Percentiles rank a stretch among this genome's conserved stretches.
phyloP scores from a whole-genome alignment of 1,139 yeast species.

The Taphrina wiesneri region DNA sequence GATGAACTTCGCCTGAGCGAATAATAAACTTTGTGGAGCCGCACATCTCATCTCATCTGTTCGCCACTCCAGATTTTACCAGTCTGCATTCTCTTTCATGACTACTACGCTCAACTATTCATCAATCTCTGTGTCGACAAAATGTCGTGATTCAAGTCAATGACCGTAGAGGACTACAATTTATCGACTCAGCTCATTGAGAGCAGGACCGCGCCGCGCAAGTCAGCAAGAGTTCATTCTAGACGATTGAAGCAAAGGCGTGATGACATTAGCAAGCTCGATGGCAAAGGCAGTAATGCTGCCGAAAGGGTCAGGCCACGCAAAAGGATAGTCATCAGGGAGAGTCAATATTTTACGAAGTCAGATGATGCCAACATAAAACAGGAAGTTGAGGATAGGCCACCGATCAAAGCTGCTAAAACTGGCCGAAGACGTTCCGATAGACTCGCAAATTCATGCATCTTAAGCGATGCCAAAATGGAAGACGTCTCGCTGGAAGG shows the following conservation, averaged over 20 bases:
- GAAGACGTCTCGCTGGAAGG: too few species aligned
- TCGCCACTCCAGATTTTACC: not conserved
- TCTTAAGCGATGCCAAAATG: not conserved
- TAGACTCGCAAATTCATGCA: not conserved
- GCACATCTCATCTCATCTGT: slow-evolving; percentile 1
- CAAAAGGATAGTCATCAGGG: not conserved
- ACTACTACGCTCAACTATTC: not conserved
- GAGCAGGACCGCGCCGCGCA: too few species aligned
- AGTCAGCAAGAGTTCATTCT: too few species aligned
- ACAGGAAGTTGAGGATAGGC: not conserved
- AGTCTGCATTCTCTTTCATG: not conserved
- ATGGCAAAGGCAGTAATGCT: not conserved
- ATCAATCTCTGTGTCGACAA: not conserved
- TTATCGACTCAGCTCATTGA: too few species aligned
- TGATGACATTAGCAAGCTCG: not conserved
- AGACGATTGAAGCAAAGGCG: not conserved
- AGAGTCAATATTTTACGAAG: not conserved
- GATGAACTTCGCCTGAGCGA: too few species aligned
- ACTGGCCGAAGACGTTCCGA: not conserved
- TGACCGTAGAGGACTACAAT: not conserved
- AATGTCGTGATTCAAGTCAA: not conserved
- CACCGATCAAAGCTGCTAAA: not conserved
- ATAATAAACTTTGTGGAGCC: not conserved
- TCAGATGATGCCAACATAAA: not conserved
- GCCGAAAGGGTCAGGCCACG: not conserved